Percentiles rank a stretch among this genome's conserved stretches.
Conservation (phyloP, 2,329 filamentous ascomycete species). For the Triangularia setosa region DNA sequence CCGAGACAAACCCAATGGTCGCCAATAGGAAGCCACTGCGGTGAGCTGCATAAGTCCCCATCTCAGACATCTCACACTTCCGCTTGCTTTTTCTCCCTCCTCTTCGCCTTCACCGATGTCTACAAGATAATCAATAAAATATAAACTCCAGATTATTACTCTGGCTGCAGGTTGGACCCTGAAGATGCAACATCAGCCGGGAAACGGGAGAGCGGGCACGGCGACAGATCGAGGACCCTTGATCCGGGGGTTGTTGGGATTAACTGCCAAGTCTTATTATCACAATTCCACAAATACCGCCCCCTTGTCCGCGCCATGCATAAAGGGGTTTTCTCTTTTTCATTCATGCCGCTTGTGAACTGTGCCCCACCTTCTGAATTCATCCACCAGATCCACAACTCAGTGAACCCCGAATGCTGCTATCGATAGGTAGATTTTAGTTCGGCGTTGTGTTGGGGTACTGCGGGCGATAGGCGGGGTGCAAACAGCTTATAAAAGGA, state of each 20-base stretch:
- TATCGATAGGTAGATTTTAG: not conserved
- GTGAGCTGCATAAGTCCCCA: conserved; percentile 3
- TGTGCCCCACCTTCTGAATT: not conserved
- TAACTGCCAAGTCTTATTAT: not conserved
- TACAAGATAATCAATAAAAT: not conserved
- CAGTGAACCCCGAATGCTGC: not conserved
- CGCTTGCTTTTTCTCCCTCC: not conserved
- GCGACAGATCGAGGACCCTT: not conserved
- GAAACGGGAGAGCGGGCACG: not conserved
- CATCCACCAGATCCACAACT: not conserved
- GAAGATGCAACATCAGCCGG: not conserved
- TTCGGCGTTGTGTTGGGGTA: not conserved
- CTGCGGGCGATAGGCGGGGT: not conserved
- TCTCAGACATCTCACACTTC: not conserved
- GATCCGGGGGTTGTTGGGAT: not conserved
- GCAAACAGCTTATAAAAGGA: not conserved
- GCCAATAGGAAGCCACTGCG: conserved; percentile 2
- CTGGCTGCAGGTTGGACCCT: not conserved
- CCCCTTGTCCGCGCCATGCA: not conserved
- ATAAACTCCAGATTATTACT: not conserved
- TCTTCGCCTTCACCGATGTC: not conserved
- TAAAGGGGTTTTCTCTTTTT: not conserved
- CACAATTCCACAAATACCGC: not conserved
- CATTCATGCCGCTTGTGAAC: not conserved
- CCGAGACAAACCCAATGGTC: not conserved